Evolutionary conservation across 1,139 yeast genomes (phyloP).

Genomic region (Trichomonascaceae sp.): DNA sequence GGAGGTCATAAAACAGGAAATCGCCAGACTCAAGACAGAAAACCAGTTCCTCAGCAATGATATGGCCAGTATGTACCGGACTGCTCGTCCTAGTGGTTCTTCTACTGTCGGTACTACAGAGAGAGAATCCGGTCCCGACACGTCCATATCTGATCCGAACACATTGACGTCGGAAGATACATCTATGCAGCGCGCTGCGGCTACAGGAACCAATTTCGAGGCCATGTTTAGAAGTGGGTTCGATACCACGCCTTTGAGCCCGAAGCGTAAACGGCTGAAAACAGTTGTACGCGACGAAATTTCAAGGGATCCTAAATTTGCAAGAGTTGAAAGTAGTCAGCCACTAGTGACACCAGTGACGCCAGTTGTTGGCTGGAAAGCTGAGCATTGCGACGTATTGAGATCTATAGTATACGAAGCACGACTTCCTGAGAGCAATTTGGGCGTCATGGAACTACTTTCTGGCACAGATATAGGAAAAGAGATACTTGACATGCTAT

Average conservation of each 20-base stretch:
- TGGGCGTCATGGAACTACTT: not conserved
- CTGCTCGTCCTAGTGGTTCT: not conserved
- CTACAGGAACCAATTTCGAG: conserved; percentile 16
- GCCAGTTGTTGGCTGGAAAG: not conserved
- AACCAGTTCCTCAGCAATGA: conserved; percentile 54
- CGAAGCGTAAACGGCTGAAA: conserved; percentile 6
- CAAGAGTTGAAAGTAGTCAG: not conserved
- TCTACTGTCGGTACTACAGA: not conserved
- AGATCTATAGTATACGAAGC: not conserved
- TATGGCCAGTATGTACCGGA: conserved; percentile 23
- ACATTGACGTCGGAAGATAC: not conserved
- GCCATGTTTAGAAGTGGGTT: conserved; percentile 27
- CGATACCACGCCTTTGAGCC: conserved; percentile 11
- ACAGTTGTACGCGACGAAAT: not conserved
- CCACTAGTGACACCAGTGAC: not conserved
- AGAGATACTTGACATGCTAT: not conserved
- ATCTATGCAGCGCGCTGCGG: not conserved
- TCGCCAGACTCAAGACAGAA: conserved; percentile 62
- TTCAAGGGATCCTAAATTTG: not conserved
- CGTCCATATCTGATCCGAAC: not conserved
- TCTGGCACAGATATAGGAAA: not conserved
- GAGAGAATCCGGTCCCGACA: not conserved
- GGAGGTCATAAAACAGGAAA: conserved; percentile 37
- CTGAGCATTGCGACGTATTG: not conserved
- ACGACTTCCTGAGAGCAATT: not conserved